These are phyloP conservation scores for Erysiphe pulchra DNA, from an alignment of 2,329 filamentous ascomycete species.

Conservation along the genomic window DNA sequence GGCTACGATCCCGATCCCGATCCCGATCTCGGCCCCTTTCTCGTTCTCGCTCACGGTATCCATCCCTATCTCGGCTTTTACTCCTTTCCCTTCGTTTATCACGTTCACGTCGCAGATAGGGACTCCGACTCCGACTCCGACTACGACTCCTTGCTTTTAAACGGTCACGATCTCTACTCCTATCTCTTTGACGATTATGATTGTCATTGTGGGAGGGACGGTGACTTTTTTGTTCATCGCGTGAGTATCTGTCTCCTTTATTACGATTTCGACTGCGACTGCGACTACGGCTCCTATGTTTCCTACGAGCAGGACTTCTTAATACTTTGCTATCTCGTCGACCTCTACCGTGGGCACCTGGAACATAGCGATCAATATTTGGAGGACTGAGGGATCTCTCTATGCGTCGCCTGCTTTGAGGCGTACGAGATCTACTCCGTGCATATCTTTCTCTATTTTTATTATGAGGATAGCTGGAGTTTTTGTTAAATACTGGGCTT, in stretches of 20 bases:
- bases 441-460: slow-evolving; percentile 12
- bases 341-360: slow-evolving; percentile 6
- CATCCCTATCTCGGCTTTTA: slow-evolving; percentile 1
- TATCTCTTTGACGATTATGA: slow-evolving; percentile 3
- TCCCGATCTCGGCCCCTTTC: slow-evolving; percentile 6
- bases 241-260: neutral
- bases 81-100: slow-evolving; percentile 3
- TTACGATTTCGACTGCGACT: slow-evolving; percentile 4
- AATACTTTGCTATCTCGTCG: slow-evolving; percentile 7
- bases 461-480: slow-evolving; percentile 12
- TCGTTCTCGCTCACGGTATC: slow-evolving; percentile 6
- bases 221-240: slow-evolving; percentile 6
- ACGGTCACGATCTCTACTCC: slow-evolving; percentile 5
- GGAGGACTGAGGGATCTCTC: slow-evolving; percentile 12
- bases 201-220: slow-evolving; percentile 4
- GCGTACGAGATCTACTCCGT: slow-evolving; percentile 11
- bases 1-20: neutral
- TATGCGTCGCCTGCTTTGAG: slow-evolving; percentile 7
- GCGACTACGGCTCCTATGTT: slow-evolving; percentile 7
- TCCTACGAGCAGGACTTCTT: slow-evolving; percentile 6
- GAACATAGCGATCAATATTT: slow-evolving; percentile 14
- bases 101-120: slow-evolving; percentile 4
- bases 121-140: slow-evolving; percentile 6
- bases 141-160: slow-evolving; percentile 5
- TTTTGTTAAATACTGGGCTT: slow-evolving; percentile 7